phyloP scores from a whole-genome alignment of 148 eudicot species.

The Rhododendron kiyosumense region DNA sequence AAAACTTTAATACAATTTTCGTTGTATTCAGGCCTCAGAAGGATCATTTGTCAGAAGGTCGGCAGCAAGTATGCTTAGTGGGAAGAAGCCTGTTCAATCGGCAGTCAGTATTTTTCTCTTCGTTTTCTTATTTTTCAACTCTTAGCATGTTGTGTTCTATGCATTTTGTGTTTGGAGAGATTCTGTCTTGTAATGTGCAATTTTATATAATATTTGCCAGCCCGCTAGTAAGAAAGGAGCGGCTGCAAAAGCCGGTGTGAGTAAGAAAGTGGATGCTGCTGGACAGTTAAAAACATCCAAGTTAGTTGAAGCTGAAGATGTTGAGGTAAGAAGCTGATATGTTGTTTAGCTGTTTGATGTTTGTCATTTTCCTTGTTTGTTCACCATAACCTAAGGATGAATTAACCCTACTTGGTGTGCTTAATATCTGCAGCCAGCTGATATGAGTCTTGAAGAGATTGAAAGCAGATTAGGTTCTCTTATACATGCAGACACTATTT shows the following conservation, averaged over 20 bases:
- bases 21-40: slow-evolving; percentile 50
- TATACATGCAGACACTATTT: slow-evolving; percentile 64
- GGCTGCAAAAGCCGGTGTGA: slow-evolving; percentile 48
- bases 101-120: slow-evolving; percentile 42
- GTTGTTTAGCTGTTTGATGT: neutral
- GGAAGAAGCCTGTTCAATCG: slow-evolving; percentile 75
- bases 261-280: slow-evolving; percentile 67
- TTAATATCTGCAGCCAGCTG: slow-evolving; percentile 69
- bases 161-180: neutral
- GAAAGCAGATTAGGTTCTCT: slow-evolving; percentile 83
- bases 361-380: neutral
- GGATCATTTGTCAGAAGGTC: slow-evolving; percentile 60
- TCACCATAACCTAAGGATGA: neutral
- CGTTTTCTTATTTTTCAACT: neutral
- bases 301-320: slow-evolving; percentile 73
- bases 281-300: slow-evolving; percentile 55
- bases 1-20: neutral
- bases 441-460: slow-evolving; percentile 94
- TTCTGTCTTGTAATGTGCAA: neutral
- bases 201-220: slow-evolving; percentile 24
- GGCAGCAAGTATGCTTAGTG: slow-evolving; percentile 97
- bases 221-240: slow-evolving; percentile 70
- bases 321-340: slow-evolving; percentile 52
- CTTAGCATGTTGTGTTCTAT: neutral
- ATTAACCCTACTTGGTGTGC: slow-evolving; percentile 5